Base-by-base conservation (phyloP, 73 alveolate species). In the Paramecium octaurelia region DNA sequence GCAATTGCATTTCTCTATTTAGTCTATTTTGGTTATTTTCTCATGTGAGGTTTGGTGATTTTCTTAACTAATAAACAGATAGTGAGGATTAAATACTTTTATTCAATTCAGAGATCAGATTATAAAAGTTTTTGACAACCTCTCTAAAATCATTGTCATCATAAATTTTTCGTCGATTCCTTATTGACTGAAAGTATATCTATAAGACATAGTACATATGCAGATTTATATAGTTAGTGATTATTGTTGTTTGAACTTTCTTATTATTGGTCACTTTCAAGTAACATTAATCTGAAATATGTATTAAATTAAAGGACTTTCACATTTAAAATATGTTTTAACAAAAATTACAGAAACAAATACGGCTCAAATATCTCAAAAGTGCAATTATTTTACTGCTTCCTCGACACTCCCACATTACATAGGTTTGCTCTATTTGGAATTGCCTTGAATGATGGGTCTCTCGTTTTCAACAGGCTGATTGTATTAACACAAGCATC, bases 141-240 rank as follows among this genome's bases (percentile, higher is more conserved):
- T 80, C 91, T 46, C 48, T 80, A 42, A 80, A 80, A 44, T 80
- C 75, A 42, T 80, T 44, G 34, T 80, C 91, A 44, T 40, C 91
- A 80, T 80, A 80, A 21, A 80, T 80, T 46, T 80, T 80, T 43
- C 91, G 38, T 18, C 89, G 31, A 40, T 59, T 64, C 84, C 84
- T 64, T 31, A 64, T 64, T 64, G 84, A 64, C 84, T 64, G 24
- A 64, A 31, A 64, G 12, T 31, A 64, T 64, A 31, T 64, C 50
- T 64, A 27, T 27, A 34, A 64, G 48, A 64, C 46, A 34, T 64
- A 11, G 42, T 64, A 64, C 84, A 27, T 64, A 34, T 64, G 48
- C 46, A 31, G 50, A 27, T 64, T 64, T 64, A 34, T 8, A 7
- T 64, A 27, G 84, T 12, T 34, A 34, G 4, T 64, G 84, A 64